Evolutionary conservation across 305 asterid species (phyloP).

Genomic region (Striga hermonthica): DNA sequence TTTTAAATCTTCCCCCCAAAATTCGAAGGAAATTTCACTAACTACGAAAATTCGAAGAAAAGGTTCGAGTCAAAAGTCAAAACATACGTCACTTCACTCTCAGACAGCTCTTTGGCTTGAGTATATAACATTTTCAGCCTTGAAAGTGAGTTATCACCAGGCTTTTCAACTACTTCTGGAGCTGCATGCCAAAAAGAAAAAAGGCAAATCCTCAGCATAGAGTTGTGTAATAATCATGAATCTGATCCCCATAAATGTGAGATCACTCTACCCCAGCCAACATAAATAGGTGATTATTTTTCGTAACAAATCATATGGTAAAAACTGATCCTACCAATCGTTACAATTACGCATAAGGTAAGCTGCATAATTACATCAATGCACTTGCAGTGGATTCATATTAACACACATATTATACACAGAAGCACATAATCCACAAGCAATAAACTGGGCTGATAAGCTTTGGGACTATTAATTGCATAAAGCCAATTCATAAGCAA

Average conservation of each 20-base stretch:
- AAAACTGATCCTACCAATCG: slow-evolving; percentile 11
- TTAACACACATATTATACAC: no score
- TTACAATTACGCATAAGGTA: slow-evolving; percentile 4
- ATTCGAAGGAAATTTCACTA: neutral
- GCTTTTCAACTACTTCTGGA: slow-evolving; percentile 86
- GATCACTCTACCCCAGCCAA: neutral
- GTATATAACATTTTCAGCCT: slow-evolving; percentile 68
- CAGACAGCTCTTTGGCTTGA: slow-evolving; percentile 90
- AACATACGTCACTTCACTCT: slow-evolving; percentile 68
- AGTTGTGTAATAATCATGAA: slow-evolving; percentile 2
- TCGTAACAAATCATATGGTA: slow-evolving; percentile 3
- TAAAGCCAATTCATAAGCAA: no score
- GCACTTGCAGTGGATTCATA: no score
- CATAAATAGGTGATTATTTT: slow-evolving; percentile 15
- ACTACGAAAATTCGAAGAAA: slow-evolving; percentile 1
- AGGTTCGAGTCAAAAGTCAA: slow-evolving; percentile 2
- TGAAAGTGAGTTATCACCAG: slow-evolving; percentile 73
- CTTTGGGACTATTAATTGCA: no score
- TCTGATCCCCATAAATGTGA: slow-evolving; percentile 4
- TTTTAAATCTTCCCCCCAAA: neutral
- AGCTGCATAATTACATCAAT: neutral
- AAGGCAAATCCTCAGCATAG: neutral
- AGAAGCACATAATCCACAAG: no score
- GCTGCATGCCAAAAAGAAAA: slow-evolving; percentile 44
- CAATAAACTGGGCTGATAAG: no score